Evolutionary conservation across 352 stramenopile genomes (phyloP).

Genomic region (Pythium aristosporum): DNA sequence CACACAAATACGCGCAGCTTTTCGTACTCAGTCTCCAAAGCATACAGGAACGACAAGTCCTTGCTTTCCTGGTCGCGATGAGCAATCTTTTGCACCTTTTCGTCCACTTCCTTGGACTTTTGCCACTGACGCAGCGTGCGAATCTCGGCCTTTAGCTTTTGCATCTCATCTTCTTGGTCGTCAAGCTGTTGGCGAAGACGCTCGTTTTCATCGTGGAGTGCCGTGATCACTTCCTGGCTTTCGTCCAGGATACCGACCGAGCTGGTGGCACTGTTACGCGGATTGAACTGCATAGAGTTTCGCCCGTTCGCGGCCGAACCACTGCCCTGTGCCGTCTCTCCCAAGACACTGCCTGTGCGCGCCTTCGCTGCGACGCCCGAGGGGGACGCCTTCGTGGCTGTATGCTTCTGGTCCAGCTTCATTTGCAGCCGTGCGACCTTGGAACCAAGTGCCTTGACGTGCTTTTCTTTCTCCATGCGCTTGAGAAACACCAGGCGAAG

Average conservation of each 20-base stretch:
- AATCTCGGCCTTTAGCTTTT: slow-evolving; percentile 76
- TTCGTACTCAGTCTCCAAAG: slow-evolving; percentile 83
- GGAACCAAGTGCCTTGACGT: slow-evolving; percentile 37
- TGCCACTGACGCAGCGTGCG: slow-evolving; percentile 82
- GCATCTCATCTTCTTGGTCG: slow-evolving; percentile 70
- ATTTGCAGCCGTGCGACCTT: slow-evolving; percentile 41
- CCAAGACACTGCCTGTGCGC: slow-evolving; percentile 6
- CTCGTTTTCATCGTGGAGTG: slow-evolving; percentile 82
- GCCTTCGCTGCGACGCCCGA: slow-evolving; percentile 14
- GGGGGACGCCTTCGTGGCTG: slow-evolving; percentile 21
- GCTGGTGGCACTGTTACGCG: slow-evolving; percentile 62
- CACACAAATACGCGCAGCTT: slow-evolving; percentile 80
- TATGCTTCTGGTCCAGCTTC: slow-evolving; percentile 35
- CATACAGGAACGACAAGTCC: slow-evolving; percentile 77
- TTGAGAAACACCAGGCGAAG: slow-evolving; percentile 71
- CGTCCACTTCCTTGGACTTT: slow-evolving; percentile 84
- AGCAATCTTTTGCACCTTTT: slow-evolving; percentile 86
- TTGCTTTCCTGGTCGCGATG: slow-evolving; percentile 85
- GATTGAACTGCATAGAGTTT: slow-evolving; percentile 42
- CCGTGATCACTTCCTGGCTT: slow-evolving; percentile 85
- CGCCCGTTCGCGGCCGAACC: slow-evolving; percentile 23
- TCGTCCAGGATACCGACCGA: slow-evolving; percentile 73
- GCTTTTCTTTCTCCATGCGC: slow-evolving; percentile 75
- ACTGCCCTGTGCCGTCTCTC: slow-evolving; percentile 1
- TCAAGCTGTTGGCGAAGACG: slow-evolving; percentile 71